Base-by-base conservation (phyloP, 345 rosid genomes). In the Lumnitzera littorea region DNA sequence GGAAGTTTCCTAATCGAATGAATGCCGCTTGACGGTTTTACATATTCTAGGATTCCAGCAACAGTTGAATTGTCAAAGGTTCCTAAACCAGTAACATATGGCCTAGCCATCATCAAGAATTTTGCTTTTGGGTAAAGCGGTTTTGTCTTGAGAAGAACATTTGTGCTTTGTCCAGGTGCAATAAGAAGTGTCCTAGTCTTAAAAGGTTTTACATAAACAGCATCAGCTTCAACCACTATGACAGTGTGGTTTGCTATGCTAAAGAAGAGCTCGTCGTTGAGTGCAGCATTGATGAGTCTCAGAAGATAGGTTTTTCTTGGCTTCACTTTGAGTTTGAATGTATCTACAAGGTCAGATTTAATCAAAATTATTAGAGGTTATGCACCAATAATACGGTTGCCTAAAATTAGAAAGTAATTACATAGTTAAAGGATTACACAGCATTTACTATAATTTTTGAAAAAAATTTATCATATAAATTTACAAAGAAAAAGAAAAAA, bases 31-130 rank as follows among this genome's bases (percentile, higher is more conserved):
- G 57, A 55, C 2, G 72, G 70, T 12, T 47, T 54, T 17, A 68
- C 70, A 15, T 81, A 81, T 58, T 78, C 73, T 15, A 78, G 53
- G 16, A 75, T 58, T 0, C 73, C 82, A 0, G 82, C 82, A 15
- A 72, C 74, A 0, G 78, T 78, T 20, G 82, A 67, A 53, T 77
- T 80, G 57, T 77, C 85, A 11, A 80, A 82, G 48, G 92, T 72
- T 51, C 84, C 92, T 41, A 55, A 78, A 24, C 92, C 92, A 25
- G 92, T 83, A 5, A 13, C 89, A 50, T 84, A 86, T 29, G 89
- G 89, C 56, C 89, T 67, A 29, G 84, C 87, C 8, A 71, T 53
- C 89, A 84, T 84, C 57, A 78, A 64, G 70, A 84, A 86, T 13
- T 71, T 71, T 65, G 85, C 85, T 15, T 25, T 70, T 29, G 85